Evolutionary conservation across 2,329 filamentous ascomycete species (phyloP), one percentile per base, ranked within the genome.

Genomic region (Fusarium sp.): DNA sequence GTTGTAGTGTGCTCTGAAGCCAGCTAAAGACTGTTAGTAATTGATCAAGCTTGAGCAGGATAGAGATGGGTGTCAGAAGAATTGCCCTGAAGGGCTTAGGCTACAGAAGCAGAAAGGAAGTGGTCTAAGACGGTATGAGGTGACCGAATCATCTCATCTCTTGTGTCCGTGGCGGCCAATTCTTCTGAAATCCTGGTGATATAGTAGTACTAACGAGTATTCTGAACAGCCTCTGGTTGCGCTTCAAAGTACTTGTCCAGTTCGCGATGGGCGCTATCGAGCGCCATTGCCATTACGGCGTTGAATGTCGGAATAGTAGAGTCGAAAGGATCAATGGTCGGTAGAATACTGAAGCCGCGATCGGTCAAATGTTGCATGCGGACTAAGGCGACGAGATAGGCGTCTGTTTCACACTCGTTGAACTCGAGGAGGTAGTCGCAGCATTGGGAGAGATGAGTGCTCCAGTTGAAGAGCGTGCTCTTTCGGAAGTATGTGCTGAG

Each of bases 1-100:
- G 53, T 77, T 63, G 43, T 82, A 81, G 48, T 79, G 77, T 4
- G 76, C 69, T 67, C 75, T 76, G 30, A 83, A 73, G 7, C 79
- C 66, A 37, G 67, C 81, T 82, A 20, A 7, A 3, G 1, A n/a
- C 1, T 5, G 28, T 68, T 8, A 66, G 11, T 1, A 20, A 10
- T 1, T 4, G 2, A 0, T 0, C 4, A 11, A 9, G 12, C 11
- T 16, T 23, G 20, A 20, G 20, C 20, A 20, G 20, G 20, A 20
- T 20, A 20, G 20, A 20, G 20, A 20, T 20, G 8, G 14, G 14
- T 18, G 32, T 34, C 14, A 18, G 14, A 18, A 18, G 32, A 34
- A 34, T 20, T 20, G 20, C 20, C 20, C 20, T 20, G 20, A 20
- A 20, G 20, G 20, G 20, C 20, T 20, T 20, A 20, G 20, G 20